These are phyloP conservation scores for Euclidium syriacum DNA, from an alignment of 345 rosid species.

Conservation along the genomic window DNA sequence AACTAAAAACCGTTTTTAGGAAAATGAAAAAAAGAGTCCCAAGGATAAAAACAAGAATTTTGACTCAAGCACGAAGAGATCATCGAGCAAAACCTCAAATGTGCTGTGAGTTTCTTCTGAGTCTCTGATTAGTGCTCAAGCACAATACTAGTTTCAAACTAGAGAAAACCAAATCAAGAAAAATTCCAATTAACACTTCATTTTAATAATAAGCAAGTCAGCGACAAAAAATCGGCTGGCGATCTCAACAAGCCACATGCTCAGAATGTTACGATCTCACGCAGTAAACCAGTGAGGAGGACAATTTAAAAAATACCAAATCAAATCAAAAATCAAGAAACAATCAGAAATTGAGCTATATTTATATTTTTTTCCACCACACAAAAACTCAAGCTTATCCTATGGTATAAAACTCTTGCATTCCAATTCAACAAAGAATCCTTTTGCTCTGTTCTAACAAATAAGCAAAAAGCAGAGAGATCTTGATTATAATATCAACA, in stretches of 20 bases:
- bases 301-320: not conserved
- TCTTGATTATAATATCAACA: not conserved
- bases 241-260: slow-evolving; percentile 29
- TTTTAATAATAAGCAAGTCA: slow-evolving; percentile 16
- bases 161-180: slow-evolving; percentile 4
- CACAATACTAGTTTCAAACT: slow-evolving; percentile 10
- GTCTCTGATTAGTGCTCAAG: slow-evolving; percentile 25
- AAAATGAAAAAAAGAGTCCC: slow-evolving; percentile 21
- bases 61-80: slow-evolving; percentile 29
- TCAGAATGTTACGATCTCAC: slow-evolving; percentile 9
- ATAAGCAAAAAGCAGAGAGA: slow-evolving; percentile 1
- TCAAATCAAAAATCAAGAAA: slow-evolving; percentile 19
- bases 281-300: not conserved
- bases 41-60: not conserved
- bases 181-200: not conserved
- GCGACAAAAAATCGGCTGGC: slow-evolving; percentile 8
- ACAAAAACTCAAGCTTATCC: not conserved
- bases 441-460: not conserved
- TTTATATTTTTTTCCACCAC: not conserved
- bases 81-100: not conserved
- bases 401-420: not conserved
- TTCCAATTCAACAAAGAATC: not conserved
- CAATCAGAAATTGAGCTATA: slow-evolving; percentile 8
- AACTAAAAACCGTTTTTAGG: not conserved
- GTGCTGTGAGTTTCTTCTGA: not conserved